Evolutionary conservation across 2,329 filamentous ascomycete genomes (phyloP).

Genomic region (Davidsoniella neocaledoniae): DNA sequence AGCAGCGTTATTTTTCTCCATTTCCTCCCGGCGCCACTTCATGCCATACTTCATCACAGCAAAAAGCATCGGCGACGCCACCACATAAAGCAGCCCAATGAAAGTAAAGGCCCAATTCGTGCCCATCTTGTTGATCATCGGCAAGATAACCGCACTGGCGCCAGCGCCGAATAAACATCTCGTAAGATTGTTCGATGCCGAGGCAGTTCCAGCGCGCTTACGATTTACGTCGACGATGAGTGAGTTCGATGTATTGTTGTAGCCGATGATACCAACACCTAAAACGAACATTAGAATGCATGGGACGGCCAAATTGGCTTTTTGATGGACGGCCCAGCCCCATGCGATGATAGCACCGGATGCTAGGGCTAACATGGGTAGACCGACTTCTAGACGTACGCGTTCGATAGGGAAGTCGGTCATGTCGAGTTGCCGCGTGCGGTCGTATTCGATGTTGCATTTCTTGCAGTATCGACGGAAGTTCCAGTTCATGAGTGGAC

Average conservation of each 20-base stretch:
- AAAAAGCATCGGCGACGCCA: slow-evolving; percentile 24
- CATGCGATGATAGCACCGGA: slow-evolving; percentile 30
- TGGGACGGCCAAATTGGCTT: slow-evolving; percentile 27
- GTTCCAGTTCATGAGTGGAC: slow-evolving; percentile 48
- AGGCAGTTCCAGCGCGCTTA: slow-evolving; percentile 32
- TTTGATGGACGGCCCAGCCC: slow-evolving; percentile 33
- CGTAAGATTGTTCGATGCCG: slow-evolving; percentile 38
- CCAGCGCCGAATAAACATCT: slow-evolving; percentile 38
- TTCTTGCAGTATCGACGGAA: slow-evolving; percentile 43
- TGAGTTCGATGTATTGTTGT: slow-evolving; percentile 34
- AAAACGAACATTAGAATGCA: slow-evolving; percentile 30
- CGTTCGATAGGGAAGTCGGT: slow-evolving; percentile 33
- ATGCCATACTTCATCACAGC: slow-evolving; percentile 21
- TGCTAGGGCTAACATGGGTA: slow-evolving; percentile 34
- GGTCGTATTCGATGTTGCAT: slow-evolving; percentile 35
- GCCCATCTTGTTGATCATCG: slow-evolving; percentile 34
- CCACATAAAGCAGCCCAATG: slow-evolving; percentile 24
- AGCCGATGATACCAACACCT: slow-evolving; percentile 34
- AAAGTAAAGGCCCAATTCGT: slow-evolving; percentile 35
- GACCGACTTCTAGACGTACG: slow-evolving; percentile 30
- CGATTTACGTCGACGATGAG: slow-evolving; percentile 41
- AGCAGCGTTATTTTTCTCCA: neutral
- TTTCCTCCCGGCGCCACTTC: neutral
- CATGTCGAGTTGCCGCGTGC: slow-evolving; percentile 33
- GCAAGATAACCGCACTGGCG: slow-evolving; percentile 32